phyloP scores from a whole-genome alignment of 2,329 filamentous ascomycete genomes.

The Blastomyces percursus region DNA sequence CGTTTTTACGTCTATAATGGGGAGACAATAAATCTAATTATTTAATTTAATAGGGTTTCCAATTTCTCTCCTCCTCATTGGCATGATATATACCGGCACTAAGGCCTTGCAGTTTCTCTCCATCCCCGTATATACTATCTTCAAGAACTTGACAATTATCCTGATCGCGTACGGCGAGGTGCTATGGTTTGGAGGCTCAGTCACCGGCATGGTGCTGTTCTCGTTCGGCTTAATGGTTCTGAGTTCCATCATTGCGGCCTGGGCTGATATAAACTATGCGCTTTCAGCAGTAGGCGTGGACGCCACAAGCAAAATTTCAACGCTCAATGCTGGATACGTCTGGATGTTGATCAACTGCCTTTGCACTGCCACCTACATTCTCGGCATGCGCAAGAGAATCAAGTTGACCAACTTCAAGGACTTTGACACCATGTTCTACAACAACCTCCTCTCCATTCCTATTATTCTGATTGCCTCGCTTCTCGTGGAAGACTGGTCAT shows the following conservation, averaged over 20 bases:
- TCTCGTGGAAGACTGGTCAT: constrained; percentile 83
- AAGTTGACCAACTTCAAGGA: constrained; percentile 99
- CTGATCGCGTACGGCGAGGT: constrained; percentile 98
- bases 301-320: constrained; percentile 66
- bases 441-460: constrained; percentile 94
- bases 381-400: constrained; percentile 95
- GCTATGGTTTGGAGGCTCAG: constrained; percentile 91
- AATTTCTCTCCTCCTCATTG: constrained; percentile 86
- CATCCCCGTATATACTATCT: constrained; percentile 98
- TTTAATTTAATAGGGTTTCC: constrained; percentile 66
- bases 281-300: constrained; percentile 51
- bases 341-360: constrained; percentile 98
- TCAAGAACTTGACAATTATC: constrained; percentile 99
- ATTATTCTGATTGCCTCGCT: constrained; percentile 75
- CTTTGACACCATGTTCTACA: constrained; percentile 99
- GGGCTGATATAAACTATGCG: constrained; percentile 90
- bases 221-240: constrained; percentile 96
- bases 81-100: constrained; percentile 97
- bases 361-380: constrained; percentile 78
- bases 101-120: constrained; percentile 95
- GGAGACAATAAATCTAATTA: neutral
- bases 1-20: neutral
- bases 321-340: constrained; percentile 84
- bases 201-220: constrained; percentile 75
- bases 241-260: constrained; percentile 87